A percentile compares a stretch with the other conserved stretches of the same genome.
Conservation (phyloP, 1,284 basidiomycete species). For the Boletus sp. region DNA sequence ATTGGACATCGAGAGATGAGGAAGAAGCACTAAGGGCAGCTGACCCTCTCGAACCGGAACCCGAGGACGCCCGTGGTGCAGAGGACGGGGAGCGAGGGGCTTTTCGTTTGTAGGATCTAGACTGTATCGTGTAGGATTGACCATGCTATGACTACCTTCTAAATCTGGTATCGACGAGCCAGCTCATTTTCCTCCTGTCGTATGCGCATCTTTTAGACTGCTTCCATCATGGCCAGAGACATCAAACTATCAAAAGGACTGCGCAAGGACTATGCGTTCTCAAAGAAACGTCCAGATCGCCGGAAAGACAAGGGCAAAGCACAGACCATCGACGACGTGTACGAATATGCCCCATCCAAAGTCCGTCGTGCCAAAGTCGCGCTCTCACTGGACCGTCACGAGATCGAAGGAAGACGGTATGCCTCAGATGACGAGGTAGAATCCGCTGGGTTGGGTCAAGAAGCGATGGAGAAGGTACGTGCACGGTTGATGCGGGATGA, state of each 20-base stretch:
- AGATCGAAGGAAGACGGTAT: conserved; percentile 38
- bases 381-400: conserved; percentile 56
- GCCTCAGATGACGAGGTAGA: conserved; percentile 39
- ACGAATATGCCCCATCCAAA: conserved; percentile 58
- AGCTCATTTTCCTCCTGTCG: conserved; percentile 12
- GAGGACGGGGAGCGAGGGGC: background rate
- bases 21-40: conserved; percentile 25
- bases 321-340: conserved; percentile 44
- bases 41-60: conserved; percentile 25
- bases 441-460: conserved; percentile 34
- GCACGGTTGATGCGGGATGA: conserved; percentile 58
- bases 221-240: conserved; percentile 19
- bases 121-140: background rate
- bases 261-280: conserved; percentile 2
- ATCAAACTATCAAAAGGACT: conserved; percentile 15
- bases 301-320: conserved; percentile 16
- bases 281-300: conserved; percentile 13
- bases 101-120: conserved; percentile 13
- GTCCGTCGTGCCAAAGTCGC: conserved; percentile 52
- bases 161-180: conserved; percentile 10
- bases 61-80: conserved; percentile 3
- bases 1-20: conserved; percentile 33
- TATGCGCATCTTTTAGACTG: too few relatives aligned
- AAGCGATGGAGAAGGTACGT: conserved; percentile 35
- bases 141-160: conserved; percentile 23